These are phyloP conservation scores for Cantharellus anzutake DNA, from an alignment of 768 basidiomycete species.

Conservation along the genomic window DNA sequence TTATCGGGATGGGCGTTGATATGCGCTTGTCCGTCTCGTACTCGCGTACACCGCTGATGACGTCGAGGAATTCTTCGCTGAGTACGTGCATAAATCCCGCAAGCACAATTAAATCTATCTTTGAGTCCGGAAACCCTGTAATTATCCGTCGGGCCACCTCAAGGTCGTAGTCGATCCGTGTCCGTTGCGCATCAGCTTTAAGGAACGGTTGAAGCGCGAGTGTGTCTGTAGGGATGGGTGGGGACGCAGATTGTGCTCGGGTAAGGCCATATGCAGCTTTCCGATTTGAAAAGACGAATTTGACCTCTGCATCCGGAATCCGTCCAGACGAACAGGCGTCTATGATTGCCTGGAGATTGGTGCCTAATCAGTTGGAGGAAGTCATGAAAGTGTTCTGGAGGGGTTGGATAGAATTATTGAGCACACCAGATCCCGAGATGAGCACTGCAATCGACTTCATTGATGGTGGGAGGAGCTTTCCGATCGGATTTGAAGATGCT, in stretches of 20 bases:
- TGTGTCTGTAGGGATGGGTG: constrained; percentile 65
- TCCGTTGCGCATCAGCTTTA: constrained; percentile 49
- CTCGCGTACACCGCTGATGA: constrained; percentile 24
- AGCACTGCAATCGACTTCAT: constrained; percentile 7
- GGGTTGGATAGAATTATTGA: not conserved
- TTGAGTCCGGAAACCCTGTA: not conserved
- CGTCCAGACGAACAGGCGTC: constrained; percentile 40
- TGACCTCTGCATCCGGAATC: constrained; percentile 55
- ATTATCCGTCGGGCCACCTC: constrained; percentile 58
- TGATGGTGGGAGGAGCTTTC: not conserved
- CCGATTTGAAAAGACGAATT: constrained; percentile 77
- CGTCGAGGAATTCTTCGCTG: constrained; percentile 58
- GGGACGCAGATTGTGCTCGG: constrained; percentile 50
- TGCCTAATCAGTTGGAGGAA: constrained; percentile 32
- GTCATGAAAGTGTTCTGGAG: not conserved
- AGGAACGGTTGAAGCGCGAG: constrained; percentile 74
- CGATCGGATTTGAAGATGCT: not conserved
- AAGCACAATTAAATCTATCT: constrained; percentile 65
- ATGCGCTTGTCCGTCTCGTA: not conserved
- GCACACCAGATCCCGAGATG: not conserved
- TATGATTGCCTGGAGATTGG: constrained; percentile 91
- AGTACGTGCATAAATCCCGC: constrained; percentile 99
- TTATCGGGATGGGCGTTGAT: constrained; percentile 44
- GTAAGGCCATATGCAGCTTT: constrained; percentile 78
- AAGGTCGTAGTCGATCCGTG: constrained; percentile 68